A percentile compares a stretch with the other conserved stretches of the same genome.
These are phyloP conservation scores for Ceratobasidium sp. DNA, from an alignment of 1,284 basidiomycete species.

Conservation along the genomic window DNA sequence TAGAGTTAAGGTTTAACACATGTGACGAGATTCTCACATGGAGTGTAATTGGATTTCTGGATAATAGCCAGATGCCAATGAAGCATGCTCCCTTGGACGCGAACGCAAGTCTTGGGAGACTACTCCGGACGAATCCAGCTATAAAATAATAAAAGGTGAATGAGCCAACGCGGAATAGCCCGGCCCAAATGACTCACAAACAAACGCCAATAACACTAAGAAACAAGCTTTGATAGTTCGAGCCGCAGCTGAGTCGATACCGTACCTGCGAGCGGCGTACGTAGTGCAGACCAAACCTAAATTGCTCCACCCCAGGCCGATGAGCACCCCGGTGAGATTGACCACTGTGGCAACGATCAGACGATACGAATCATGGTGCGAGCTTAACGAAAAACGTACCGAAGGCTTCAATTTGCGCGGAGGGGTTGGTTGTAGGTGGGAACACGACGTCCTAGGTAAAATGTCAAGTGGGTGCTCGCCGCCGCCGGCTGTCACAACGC, in stretches of 20 bases:
- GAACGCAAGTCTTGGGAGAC: conserved; percentile 63
- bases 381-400: neutral
- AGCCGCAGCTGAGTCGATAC: conserved; percentile 53
- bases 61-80: conserved; percentile 64
- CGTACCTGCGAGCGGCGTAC: conserved; percentile 52
- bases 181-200: conserved; percentile 56
- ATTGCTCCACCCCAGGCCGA: conserved; percentile 62
- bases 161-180: neutral
- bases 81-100: conserved; percentile 65
- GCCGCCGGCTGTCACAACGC: neutral
- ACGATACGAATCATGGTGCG: neutral
- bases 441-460: conserved; percentile 61
- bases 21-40: conserved; percentile 54
- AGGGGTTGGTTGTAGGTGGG: conserved; percentile 63
- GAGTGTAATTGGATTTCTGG: conserved; percentile 56
- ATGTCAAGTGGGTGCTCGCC: neutral
- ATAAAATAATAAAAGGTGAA: neutral
- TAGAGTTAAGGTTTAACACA: neutral
- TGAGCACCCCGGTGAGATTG: conserved; percentile 62
- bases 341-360: conserved; percentile 55
- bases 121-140: conserved; percentile 65
- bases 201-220: conserved; percentile 61
- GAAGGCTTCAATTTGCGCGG: conserved; percentile 64
- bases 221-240: conserved; percentile 61
- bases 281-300: conserved; percentile 60